Base-by-base conservation (phyloP, 257 asterid genomes). In the Salvia rosmarinus region DNA sequence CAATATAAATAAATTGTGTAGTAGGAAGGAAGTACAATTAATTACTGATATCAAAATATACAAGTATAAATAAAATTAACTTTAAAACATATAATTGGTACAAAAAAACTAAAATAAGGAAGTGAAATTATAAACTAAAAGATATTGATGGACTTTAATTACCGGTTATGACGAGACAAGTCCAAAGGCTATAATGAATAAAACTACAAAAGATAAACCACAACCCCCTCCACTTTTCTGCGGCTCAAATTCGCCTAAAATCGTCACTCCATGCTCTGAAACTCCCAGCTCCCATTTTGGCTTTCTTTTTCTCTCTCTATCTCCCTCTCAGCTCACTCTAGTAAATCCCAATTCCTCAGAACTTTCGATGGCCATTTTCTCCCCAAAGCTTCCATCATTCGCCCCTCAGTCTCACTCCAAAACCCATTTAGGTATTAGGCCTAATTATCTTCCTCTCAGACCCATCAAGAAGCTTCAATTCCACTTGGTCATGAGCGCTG, bases 301-400 rank as follows among this genome's bases (percentile, higher is more conserved):
- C 11, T 39, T 3, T 40, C 17, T 4, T 46, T 44, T 37, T 51
- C 43, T 4, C 6, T 40, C 58, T 17, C 19, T n/a, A n/a, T n/a
- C n/a, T n/a, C n/a, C 47, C 17, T 64, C 79, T 23, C 43, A 20
- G 1, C 42, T 30, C 43, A 14, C 64, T 58, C 11, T 11, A 32
- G 9, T 34, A 17, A 35, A 30, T 66, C 72, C 60, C 43, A 37
- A 39, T 66, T 57, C 21, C 69, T 55, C 58, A 20, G 64, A 71
- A 51, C 82, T 88, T 88, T 71, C 86, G 28, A 83, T 86, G 80
- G 80, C 94, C 77, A 82, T 84, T 47, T 88, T 82, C 85, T 92
- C 89, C 54, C 83, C 94, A 0, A 77, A 87, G 19, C 83, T 83
- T 30, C 85, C 87, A 10, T 8, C 88, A 75, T 81, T 77, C 59